Evolutionary conservation across 495 filamentous ascomycete species (phyloP).

Genomic region (Trichoderma erinaceum): DNA sequence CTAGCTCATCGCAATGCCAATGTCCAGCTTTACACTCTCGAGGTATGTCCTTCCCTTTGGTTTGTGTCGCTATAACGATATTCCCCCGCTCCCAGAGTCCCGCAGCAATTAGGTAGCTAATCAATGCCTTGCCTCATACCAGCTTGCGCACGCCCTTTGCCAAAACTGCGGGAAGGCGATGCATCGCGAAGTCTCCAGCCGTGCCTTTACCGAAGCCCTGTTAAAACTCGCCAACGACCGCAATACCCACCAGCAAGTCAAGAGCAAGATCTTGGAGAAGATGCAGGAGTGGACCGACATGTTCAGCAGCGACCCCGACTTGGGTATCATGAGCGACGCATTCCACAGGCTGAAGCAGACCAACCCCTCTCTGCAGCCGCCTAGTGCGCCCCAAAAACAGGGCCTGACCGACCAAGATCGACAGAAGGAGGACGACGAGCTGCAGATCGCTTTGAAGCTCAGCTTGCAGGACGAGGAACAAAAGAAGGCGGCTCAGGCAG

Average conservation of each 20-base stretch:
- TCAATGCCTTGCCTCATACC: background rate
- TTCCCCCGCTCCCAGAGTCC: background rate
- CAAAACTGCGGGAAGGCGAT: conserved; percentile 91
- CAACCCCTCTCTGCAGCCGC: conserved; percentile 89
- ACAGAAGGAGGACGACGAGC: conserved; percentile 93
- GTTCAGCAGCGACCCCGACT: conserved; percentile 83
- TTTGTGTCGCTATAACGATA: background rate
- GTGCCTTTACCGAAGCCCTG: conserved; percentile 93
- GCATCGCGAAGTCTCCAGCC: conserved; percentile 87
- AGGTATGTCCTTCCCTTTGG: conserved; percentile 48
- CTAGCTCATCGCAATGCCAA: conserved; percentile 97
- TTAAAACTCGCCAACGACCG: conserved; percentile 84
- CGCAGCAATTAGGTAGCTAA: background rate
- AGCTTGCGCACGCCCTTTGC: conserved; percentile 87
- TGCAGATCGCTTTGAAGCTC: conserved; percentile 91
- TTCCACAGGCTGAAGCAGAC: conserved; percentile 76
- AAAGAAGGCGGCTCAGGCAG: conserved; percentile 41
- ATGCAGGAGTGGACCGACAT: conserved; percentile 96
- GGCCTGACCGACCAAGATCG: conserved; percentile 85
- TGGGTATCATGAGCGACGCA: conserved; percentile 96
- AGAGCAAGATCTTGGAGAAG: conserved; percentile 91
- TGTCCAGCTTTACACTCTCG: conserved; percentile 96
- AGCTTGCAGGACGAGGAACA: conserved; percentile 77
- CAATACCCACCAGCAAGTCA: conserved; percentile 95
- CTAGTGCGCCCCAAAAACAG: conserved; percentile 85